phyloP scores from a whole-genome alignment of 2,329 filamentous ascomycete species.

The Beauveria australis region DNA sequence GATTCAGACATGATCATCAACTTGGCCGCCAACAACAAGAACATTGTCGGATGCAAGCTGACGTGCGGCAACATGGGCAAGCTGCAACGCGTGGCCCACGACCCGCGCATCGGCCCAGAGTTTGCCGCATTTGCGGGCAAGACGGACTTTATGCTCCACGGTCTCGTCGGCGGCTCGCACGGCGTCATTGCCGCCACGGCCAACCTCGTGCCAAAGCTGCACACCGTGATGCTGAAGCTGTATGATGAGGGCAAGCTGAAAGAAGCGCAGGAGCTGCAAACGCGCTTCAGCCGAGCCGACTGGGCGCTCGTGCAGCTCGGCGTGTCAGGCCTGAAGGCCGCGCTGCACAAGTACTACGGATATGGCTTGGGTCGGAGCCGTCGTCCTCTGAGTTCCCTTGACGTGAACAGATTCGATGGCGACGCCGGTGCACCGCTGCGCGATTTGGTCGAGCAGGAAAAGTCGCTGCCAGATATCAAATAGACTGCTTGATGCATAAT shows the following conservation, averaged over 20 bases:
- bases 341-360: constrained; percentile 16
- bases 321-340: constrained; percentile 21
- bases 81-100: constrained; percentile 41
- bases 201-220: constrained; percentile 31
- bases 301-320: constrained; percentile 23
- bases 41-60: constrained; percentile 57
- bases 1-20: constrained; percentile 50
- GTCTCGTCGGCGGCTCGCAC: constrained; percentile 28
- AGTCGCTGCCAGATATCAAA: constrained; percentile 12
- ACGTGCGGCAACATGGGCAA: constrained; percentile 61
- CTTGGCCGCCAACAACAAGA: constrained; percentile 41
- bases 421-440: constrained; percentile 15
- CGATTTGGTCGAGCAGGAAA: constrained; percentile 17
- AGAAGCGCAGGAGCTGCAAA: constrained; percentile 29
- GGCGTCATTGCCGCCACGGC: constrained; percentile 33
- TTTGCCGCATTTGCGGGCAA: constrained; percentile 31
- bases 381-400: constrained; percentile 18
- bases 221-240: constrained; percentile 26
- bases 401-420: constrained; percentile 16
- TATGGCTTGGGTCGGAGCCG: constrained; percentile 19
- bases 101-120: constrained; percentile 19
- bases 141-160: constrained; percentile 34
- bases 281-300: constrained; percentile 21
- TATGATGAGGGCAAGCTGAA: constrained; percentile 24
- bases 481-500: background rate